Conservation (phyloP, 768 basidiomycete genomes). For the Botryobasidium botryosum region DNA sequence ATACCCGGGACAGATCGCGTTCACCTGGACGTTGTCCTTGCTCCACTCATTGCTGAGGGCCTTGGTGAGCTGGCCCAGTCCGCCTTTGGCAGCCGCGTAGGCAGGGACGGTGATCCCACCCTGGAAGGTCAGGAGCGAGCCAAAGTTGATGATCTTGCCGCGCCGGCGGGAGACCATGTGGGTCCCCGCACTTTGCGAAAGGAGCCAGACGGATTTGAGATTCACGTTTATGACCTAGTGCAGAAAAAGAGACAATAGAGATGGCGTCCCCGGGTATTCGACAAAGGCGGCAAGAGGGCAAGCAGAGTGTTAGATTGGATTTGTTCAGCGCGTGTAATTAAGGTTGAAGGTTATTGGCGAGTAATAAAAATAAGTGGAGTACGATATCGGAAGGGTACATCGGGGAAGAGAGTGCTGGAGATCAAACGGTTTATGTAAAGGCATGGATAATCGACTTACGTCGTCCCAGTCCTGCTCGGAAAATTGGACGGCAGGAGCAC, state of each 20-base stretch:
- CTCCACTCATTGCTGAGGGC: slow-evolving; percentile 92
- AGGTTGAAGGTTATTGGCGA: too few species aligned
- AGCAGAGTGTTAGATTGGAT: neutral
- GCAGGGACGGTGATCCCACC: slow-evolving; percentile 66
- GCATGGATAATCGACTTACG: slow-evolving; percentile 29
- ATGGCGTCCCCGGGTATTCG: slow-evolving; percentile 15
- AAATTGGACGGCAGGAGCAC: slow-evolving; percentile 46
- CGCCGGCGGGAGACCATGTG: slow-evolving; percentile 64
- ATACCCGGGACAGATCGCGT: slow-evolving; percentile 77
- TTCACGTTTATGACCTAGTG: slow-evolving; percentile 68
- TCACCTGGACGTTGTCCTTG: slow-evolving; percentile 71
- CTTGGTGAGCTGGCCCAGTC: slow-evolving; percentile 70
- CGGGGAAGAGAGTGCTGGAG: neutral
- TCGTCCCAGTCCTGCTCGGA: slow-evolving; percentile 55
- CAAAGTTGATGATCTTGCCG: slow-evolving; percentile 58
- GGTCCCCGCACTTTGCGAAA: slow-evolving; percentile 69
- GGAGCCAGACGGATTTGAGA: slow-evolving; percentile 72
- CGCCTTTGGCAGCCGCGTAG: slow-evolving; percentile 84
- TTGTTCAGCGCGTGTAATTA: too few species aligned
- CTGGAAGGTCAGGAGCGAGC: slow-evolving; percentile 41
- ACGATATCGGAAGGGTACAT: too few species aligned
- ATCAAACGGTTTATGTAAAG: too few species aligned
- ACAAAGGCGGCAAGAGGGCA: slow-evolving; percentile 14
- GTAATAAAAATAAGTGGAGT: too few species aligned
- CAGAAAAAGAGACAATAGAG: neutral